A percentile compares a stretch with the other conserved stretches of the same genome.
Evolutionary conservation across 768 basidiomycete genomes (phyloP).

Genomic region (Boletus speciosus): DNA sequence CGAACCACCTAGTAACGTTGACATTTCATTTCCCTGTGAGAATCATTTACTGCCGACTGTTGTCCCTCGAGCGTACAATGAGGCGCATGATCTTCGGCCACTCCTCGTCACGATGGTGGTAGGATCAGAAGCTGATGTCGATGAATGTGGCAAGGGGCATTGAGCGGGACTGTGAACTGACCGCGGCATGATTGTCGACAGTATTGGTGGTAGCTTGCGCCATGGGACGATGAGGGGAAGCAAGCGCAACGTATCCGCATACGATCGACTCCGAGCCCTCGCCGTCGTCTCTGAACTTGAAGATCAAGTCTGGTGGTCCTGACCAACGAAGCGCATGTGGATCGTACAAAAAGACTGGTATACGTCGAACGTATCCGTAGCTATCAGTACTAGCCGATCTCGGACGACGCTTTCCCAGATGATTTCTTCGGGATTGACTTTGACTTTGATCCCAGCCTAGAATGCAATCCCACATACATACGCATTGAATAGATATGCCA

Average conservation of each 20-base stretch:
- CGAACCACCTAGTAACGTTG: background rate
- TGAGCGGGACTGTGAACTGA: too few relatives aligned
- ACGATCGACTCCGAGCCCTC: too few relatives aligned
- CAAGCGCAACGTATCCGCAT: too few relatives aligned
- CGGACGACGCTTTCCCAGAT: slow-evolving; percentile 5
- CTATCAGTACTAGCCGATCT: slow-evolving; percentile 3
- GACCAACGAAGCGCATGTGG: slow-evolving; percentile 11
- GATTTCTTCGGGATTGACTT: slow-evolving; percentile 7
- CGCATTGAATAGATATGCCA: background rate
- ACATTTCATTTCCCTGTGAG: too few relatives aligned
- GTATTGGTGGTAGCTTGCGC: too few relatives aligned
- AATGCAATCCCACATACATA: too few relatives aligned
- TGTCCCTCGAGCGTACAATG: slow-evolving; percentile 9
- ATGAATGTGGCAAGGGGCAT: too few relatives aligned
- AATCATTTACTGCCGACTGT: background rate
- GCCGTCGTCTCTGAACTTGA: slow-evolving; percentile 5
- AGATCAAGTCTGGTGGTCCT: slow-evolving; percentile 12
- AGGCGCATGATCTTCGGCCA: slow-evolving; percentile 13
- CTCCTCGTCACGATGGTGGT: background rate
- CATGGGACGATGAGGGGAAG: too few relatives aligned
- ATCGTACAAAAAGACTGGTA: background rate
- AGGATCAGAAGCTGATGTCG: too few relatives aligned
- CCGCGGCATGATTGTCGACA: too few relatives aligned
- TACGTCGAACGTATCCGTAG: background rate
- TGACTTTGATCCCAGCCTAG: slow-evolving; percentile 10